phyloP scores from a whole-genome alignment of 148 eudicot genomes.

The Salicornia ramosissima region DNA sequence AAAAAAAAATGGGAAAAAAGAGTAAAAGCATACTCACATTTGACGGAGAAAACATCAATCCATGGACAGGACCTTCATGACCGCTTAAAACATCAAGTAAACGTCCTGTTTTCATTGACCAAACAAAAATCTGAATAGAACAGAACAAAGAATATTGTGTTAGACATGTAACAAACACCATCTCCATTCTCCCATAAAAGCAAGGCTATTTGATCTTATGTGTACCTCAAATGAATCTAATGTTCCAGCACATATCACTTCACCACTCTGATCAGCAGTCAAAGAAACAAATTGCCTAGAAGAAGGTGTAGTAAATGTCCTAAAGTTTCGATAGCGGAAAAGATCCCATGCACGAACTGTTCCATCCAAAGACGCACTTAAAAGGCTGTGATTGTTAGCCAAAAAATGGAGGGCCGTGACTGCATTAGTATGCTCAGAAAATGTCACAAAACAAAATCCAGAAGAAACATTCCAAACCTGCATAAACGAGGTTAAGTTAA shows the following conservation, averaged over 20 bases:
- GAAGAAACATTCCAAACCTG: slow-evolving; percentile 97
- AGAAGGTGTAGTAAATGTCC: slow-evolving; percentile 89
- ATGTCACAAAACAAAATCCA: slow-evolving; percentile 90
- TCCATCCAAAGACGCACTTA: slow-evolving; percentile 97
- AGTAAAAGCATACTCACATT: slow-evolving; percentile 53
- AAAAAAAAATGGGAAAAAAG: no score
- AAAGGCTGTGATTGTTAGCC: slow-evolving; percentile 72
- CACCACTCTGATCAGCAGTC: slow-evolving; percentile 93
- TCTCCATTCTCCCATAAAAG: background rate
- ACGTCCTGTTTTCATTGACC: slow-evolving; percentile 99
- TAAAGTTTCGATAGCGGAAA: slow-evolving; percentile 82
- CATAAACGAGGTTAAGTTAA: slow-evolving; percentile 12
- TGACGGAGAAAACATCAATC: slow-evolving; percentile 85
- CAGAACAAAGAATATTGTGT: slow-evolving; percentile 7
- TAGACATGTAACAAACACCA: slow-evolving; percentile 12
- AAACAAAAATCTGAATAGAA: slow-evolving; percentile 72
- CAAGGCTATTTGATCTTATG: slow-evolving; percentile 2
- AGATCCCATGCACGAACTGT: slow-evolving; percentile 98
- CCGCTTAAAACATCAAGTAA: slow-evolving; percentile 91
- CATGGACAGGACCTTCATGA: slow-evolving; percentile 98
- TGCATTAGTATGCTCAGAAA: slow-evolving; percentile 94
- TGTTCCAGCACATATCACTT: slow-evolving; percentile 98
- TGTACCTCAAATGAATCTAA: slow-evolving; percentile 95
- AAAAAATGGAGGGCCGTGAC: slow-evolving; percentile 90
- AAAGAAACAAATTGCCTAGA: slow-evolving; percentile 93